phyloP scores from a whole-genome alignment of 139 green algal genomes.

The Chlorella sp. region DNA sequence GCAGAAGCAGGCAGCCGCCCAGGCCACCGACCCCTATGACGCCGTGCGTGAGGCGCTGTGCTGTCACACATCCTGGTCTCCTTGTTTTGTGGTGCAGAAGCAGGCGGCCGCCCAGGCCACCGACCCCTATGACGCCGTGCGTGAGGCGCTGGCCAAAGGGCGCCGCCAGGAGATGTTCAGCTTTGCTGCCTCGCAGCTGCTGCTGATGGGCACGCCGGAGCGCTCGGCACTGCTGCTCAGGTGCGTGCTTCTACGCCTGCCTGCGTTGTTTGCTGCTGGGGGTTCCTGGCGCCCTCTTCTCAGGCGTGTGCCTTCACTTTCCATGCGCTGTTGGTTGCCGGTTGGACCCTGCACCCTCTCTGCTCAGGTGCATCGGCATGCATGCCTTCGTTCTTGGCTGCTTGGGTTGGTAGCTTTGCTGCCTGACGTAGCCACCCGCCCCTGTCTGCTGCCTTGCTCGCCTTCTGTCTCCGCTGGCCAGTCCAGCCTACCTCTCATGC shows the following conservation, averaged over 20 bases:
- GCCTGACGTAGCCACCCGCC: background rate
- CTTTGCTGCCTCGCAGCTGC: conserved; percentile 39
- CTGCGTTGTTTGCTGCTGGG: background rate
- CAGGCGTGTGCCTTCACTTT: too few species aligned
- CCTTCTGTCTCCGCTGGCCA: background rate
- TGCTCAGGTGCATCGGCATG: too few species aligned
- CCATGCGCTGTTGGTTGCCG: too few species aligned
- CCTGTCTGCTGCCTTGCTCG: background rate
- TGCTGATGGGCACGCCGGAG: conserved; percentile 36
- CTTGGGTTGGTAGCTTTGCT: background rate
- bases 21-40: background rate
- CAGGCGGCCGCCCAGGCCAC: background rate
- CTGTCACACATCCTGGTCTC: too few species aligned
- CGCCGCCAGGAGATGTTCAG: conserved; percentile 36
- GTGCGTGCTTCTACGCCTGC: background rate
- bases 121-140: conserved; percentile 2
- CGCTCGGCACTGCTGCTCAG: conserved; percentile 32
- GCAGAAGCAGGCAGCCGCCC: too few species aligned
- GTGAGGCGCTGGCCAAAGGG: conserved; percentile 6
- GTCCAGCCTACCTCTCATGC: too few species aligned
- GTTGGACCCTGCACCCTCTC: too few species aligned
- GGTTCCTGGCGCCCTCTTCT: too few species aligned
- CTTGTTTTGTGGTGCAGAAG: too few species aligned
- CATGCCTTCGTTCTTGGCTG: background rate
- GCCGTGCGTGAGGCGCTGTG: conserved; percentile 8